Percentiles rank a stretch among this genome's conserved stretches.
phyloP scores from a whole-genome alignment of 139 green algal species.

The Dunaliella primolecta region DNA sequence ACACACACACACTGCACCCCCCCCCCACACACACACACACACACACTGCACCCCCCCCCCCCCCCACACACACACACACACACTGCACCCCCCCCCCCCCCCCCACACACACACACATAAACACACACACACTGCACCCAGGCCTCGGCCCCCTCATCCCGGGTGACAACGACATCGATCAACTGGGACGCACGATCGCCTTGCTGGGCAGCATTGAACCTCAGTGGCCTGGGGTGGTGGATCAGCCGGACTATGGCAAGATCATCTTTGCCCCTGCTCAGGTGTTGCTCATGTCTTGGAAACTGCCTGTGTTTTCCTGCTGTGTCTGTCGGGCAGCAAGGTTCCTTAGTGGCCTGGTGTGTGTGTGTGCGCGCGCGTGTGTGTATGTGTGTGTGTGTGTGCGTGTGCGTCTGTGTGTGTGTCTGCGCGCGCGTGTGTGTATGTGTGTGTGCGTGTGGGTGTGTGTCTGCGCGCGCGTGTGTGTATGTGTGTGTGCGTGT shows the following conservation, averaged over 20 bases:
- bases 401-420: too few relatives aligned
- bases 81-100: too few relatives aligned
- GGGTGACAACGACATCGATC: conserved; percentile 48
- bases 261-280: not conserved
- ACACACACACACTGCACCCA: conserved; percentile 3
- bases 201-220: conserved; percentile 37
- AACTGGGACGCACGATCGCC: conserved; percentile 32
- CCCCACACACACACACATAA: too few relatives aligned
- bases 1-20: too few relatives aligned
- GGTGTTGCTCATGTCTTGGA: not conserved
- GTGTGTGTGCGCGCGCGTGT: not conserved
- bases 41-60: too few relatives aligned
- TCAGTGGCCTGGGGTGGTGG: conserved; percentile 29
- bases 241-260: conserved; percentile 18
- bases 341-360: not conserved
- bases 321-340: not conserved
- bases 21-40: too few relatives aligned
- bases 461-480: too few relatives aligned
- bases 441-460: too few relatives aligned
- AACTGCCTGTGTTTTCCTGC: not conserved
- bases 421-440: not conserved
- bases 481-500: too few relatives aligned
- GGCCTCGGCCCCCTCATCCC: conserved; percentile 36
- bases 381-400: not conserved
- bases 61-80: too few relatives aligned